Evolutionary conservation across 129 eudicot species (phyloP), one percentile per base, ranked within the genome.

Genomic region (Artemisia annua): DNA sequence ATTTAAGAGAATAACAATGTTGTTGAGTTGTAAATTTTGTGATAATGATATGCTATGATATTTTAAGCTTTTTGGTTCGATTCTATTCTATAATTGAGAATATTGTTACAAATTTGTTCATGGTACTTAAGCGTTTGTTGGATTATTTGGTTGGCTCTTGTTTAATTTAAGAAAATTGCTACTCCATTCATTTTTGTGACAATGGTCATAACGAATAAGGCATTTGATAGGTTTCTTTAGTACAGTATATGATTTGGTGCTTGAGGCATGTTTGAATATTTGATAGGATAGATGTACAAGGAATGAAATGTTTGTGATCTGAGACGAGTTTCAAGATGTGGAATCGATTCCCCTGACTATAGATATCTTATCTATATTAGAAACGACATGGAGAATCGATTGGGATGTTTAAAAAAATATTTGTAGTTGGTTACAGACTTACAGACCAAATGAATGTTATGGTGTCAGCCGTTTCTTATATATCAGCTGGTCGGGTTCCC

Each of bases 1-100:
- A n/a, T 46, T 2, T 46, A 28, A 0, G 50, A 66, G 66, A 26
- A 30, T 55, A 60, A 30, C 3, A 57, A 22, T 59, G 75, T 63
- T 69, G 52, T 11, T 63, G 67, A 55, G 82, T 46, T 52, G 63
- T 78, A 56, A 78, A 58, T 67, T 66, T 55, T 43, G 66, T 65
- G 57, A 46, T 28, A 48, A 19, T 53, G 48, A 46, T 76, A 53
- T 56, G 16, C 15, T 35, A 63, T 28, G 15, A 48, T 61, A 44
- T 39, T 46, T n/a, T 52, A 12, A 24, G 35, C 11, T 66, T 14
- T 54, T 65, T 54, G 32, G 53, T 54, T 66, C n/a, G 18, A 35
- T 75, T 7, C 0, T 32, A 19, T 75, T 66, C 16, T 5, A 66
- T 53, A 44, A 22, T 3, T 71, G 5, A 53, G 63, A 28, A 51